Evolutionary conservation across 2,329 filamentous ascomycete species (phyloP).

Genomic region (Pseudocercospora ulei): DNA sequence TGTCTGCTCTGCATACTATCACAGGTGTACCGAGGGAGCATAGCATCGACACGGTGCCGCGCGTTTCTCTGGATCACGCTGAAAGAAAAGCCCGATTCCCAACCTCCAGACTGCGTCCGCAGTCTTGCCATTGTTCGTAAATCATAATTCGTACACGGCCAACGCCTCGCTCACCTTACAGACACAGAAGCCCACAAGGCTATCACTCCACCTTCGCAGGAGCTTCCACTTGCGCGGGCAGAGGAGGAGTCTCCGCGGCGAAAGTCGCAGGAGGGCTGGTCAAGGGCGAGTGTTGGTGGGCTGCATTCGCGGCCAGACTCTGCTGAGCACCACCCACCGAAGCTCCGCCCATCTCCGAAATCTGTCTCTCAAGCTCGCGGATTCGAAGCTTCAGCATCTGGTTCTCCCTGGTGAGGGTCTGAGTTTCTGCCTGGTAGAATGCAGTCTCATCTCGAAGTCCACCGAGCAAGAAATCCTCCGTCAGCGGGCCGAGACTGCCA

Average conservation of each 20-base stretch:
- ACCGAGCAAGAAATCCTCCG: slow-evolving; percentile 52
- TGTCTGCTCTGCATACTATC: too few relatives aligned
- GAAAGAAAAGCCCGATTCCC: background rate
- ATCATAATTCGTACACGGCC: slow-evolving; percentile 6
- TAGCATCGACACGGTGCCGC: too few relatives aligned
- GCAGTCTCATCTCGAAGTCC: slow-evolving; percentile 58
- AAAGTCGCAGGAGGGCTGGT: slow-evolving; percentile 18
- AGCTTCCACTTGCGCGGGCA: slow-evolving; percentile 8
- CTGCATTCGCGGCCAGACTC: slow-evolving; percentile 13
- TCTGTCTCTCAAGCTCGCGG: slow-evolving; percentile 47
- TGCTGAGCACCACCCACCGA: slow-evolving; percentile 2
- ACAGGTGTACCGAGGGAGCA: too few relatives aligned
- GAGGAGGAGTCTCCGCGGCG: slow-evolving; percentile 5
- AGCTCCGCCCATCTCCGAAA: slow-evolving; percentile 11
- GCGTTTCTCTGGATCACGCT: too few relatives aligned
- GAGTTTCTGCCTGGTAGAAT: slow-evolving; percentile 74
- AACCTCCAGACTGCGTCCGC: too few relatives aligned
- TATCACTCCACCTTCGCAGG: slow-evolving; percentile 10
- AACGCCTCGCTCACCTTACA: slow-evolving; percentile 7
- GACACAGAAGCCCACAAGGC: background rate
- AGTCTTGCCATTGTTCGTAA: background rate
- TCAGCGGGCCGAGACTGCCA: slow-evolving; percentile 40
- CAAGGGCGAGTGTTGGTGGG: slow-evolving; percentile 19
- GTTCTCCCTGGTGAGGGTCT: slow-evolving; percentile 67
- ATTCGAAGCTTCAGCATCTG: slow-evolving; percentile 71